A percentile compares a stretch with the other conserved stretches of the same genome.
phyloP scores from a whole-genome alignment of 192 early-diverging fungal genomes.

The Podila minutissima region DNA sequence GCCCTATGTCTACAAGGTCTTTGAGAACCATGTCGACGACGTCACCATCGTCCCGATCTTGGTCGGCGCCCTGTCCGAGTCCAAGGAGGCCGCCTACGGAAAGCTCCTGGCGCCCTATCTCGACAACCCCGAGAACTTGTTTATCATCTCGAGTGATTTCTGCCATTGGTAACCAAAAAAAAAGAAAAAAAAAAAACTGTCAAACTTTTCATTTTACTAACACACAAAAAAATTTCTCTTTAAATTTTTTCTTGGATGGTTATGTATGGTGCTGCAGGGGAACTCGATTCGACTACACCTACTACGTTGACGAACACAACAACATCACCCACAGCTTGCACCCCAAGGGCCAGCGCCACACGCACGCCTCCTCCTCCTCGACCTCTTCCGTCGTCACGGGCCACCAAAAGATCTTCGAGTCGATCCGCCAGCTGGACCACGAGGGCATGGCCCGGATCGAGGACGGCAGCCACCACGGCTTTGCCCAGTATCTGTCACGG shows the following conservation, averaged over 20 bases:
- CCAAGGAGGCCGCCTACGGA: conserved; percentile 75
- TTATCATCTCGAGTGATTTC: conserved; percentile 97
- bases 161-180: conserved; percentile 86
- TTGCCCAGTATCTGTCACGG: conserved; percentile 73
- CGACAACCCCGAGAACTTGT: conserved; percentile 72
- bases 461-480: conserved; percentile 63
- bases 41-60: conserved; percentile 90
- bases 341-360: conserved; percentile 2
- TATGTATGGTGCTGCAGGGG: conserved; percentile 59
- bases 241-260: neutral
- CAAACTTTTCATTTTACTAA: neutral
- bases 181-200: too few species aligned
- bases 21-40: conserved; percentile 67
- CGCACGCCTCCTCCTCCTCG: conserved; percentile 15
- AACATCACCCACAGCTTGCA: conserved; percentile 14
- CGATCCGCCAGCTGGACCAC: conserved; percentile 82
- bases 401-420: conserved; percentile 68
- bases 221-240: neutral
- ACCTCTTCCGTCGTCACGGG: conserved; percentile 28
- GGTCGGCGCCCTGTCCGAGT: conserved; percentile 76
- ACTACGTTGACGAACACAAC: conserved; percentile 55
- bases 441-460: conserved; percentile 86
- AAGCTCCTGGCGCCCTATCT: conserved; percentile 81
- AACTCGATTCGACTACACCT: conserved; percentile 84
- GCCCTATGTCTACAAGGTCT: conserved; percentile 87